Percentiles rank a stretch among this genome's conserved stretches.
Conservation (phyloP, 331 rosid species). For the Quercus lobata region DNA sequence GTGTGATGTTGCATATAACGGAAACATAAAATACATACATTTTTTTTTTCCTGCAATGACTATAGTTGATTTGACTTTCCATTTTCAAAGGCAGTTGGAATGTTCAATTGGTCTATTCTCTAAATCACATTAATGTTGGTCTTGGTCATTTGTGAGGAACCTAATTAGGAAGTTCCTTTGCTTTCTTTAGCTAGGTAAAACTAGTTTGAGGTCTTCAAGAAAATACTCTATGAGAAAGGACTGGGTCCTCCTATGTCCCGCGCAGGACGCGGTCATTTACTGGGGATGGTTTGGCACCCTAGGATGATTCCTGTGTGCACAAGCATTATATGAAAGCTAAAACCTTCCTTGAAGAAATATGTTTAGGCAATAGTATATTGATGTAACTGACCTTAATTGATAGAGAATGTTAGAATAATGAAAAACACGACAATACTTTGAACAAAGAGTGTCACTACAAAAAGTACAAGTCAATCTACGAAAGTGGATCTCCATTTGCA, state of each 20-base stretch:
- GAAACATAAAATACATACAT: no score
- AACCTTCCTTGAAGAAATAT: neutral
- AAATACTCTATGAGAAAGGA: neutral
- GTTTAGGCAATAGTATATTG: neutral
- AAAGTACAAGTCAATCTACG: neutral
- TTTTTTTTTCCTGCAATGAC: no score
- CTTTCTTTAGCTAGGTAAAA: constrained; percentile 7
- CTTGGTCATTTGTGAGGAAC: constrained; percentile 1
- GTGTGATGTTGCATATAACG: no score
- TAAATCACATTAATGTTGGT: neutral
- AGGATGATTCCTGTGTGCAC: no score
- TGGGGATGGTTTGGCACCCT: no score
- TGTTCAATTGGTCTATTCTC: neutral
- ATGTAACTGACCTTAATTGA: neutral
- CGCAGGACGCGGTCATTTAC: no score
- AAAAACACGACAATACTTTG: neutral
- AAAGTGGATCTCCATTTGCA: neutral
- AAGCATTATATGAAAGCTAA: no score
- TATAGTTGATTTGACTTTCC: no score
- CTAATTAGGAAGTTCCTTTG: neutral
- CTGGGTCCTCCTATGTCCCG: no score
- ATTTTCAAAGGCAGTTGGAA: neutral
- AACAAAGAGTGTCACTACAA: neutral
- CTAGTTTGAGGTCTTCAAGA: neutral
- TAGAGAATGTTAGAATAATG: neutral